These are phyloP conservation scores for Paracoccidioides lutzii DNA, from an alignment of 2,329 filamentous ascomycete genomes.

Conservation along the genomic window DNA sequence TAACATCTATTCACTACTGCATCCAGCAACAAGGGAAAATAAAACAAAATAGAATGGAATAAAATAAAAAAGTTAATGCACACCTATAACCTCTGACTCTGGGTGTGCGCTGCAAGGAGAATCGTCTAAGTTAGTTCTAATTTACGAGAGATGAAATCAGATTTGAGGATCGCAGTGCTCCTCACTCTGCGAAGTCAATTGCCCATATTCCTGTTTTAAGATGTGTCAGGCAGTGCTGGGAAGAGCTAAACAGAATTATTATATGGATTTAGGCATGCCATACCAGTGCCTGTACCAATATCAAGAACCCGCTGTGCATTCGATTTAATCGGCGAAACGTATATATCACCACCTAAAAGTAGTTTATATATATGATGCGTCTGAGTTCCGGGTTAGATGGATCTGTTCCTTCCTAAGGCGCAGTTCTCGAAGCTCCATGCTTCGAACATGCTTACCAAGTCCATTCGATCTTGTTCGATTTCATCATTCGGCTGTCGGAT, in stretches of 20 bases:
- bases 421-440: background rate
- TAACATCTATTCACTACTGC: background rate
- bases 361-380: constrained; percentile 20
- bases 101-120: background rate
- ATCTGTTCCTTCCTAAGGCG: background rate
- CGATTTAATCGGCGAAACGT: constrained; percentile 13
- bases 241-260: background rate
- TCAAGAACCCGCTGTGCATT: constrained; percentile 25
- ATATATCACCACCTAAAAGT: constrained; percentile 16
- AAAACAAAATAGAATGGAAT: no score
- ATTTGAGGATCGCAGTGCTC: constrained; percentile 9
- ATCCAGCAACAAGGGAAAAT: background rate
- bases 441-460: constrained; percentile 14
- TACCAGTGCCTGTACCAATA: constrained; percentile 30
- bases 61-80: constrained; percentile 5
- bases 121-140: constrained; percentile 7
- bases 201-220: constrained; percentile 25
- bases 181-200: constrained; percentile 28
- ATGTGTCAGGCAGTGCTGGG: constrained; percentile 12
- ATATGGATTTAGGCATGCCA: constrained; percentile 10
- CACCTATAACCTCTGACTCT: constrained; percentile 1
- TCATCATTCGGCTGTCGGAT: constrained; percentile 23
- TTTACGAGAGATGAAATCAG: background rate
- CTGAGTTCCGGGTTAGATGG: constrained; percentile 11
- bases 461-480: constrained; percentile 23